Conservation (phyloP, 768 basidiomycete species). For the Cyclocybe aegerita region DNA sequence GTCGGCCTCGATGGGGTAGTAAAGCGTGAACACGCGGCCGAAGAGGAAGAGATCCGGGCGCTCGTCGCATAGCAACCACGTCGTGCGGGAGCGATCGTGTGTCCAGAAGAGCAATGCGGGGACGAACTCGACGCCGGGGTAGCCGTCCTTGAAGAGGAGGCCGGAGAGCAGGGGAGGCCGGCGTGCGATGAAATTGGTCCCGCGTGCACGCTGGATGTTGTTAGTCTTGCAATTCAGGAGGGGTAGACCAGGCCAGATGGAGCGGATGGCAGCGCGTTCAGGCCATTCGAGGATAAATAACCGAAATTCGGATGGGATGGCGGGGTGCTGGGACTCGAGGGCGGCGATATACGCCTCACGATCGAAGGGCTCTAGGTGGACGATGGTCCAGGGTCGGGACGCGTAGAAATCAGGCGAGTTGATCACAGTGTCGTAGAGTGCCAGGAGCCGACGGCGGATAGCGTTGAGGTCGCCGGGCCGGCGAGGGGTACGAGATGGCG, state of each 20-base stretch:
- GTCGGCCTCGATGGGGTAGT: too few relatives aligned
- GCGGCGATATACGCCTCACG: background rate
- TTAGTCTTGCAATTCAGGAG: background rate
- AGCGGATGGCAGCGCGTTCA: background rate
- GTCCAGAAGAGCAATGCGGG: background rate
- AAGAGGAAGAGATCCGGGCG: background rate
- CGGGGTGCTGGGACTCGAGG: background rate
- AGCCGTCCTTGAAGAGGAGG: background rate
- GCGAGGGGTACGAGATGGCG: background rate
- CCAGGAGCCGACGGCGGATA: background rate
- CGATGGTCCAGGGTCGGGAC: background rate
- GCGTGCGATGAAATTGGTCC: too few relatives aligned
- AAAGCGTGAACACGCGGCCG: too few relatives aligned
- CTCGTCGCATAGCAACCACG: background rate
- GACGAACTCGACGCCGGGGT: background rate
- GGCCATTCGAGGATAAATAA: constrained; percentile 13
- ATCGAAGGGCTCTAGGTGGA: background rate
- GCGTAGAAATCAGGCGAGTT: background rate
- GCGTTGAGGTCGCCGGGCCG: background rate
- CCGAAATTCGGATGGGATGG: constrained; percentile 7
- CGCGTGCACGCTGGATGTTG: too few relatives aligned
- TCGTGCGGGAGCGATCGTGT: background rate
- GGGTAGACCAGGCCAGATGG: constrained; percentile 7
- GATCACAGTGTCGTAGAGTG: background rate
- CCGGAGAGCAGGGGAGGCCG: too few relatives aligned